Conservation (phyloP, 306 rosid genomes). For the Mimosa pudica region DNA sequence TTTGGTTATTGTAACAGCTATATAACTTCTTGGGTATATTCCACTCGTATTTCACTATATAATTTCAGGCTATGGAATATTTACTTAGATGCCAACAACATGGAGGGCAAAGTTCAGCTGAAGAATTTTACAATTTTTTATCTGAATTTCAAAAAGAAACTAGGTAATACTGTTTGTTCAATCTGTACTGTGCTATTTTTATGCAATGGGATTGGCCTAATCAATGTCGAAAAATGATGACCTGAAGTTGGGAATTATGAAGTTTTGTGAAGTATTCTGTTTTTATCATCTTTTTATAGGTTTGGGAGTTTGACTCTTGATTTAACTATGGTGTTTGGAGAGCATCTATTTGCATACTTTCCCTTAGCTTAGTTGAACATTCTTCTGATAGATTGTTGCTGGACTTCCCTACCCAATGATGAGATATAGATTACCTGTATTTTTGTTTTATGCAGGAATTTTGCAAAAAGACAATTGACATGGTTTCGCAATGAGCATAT, state of each 20-base stretch:
- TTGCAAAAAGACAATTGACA: constrained; percentile 86
- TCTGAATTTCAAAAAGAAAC: constrained; percentile 85
- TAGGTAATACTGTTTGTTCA: constrained; percentile 43
- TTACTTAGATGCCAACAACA: constrained; percentile 64
- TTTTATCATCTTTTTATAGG: background rate
- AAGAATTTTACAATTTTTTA: constrained; percentile 66
- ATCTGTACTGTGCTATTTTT: background rate
- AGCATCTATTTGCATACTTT: background rate
- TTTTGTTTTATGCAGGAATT: constrained; percentile 61
- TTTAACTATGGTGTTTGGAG: constrained; percentile 6
- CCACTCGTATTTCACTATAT: constrained; percentile 30
- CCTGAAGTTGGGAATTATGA: background rate
- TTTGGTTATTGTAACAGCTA: constrained; percentile 31
- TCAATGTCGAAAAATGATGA: background rate
- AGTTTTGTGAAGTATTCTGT: background rate
- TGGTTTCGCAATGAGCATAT: constrained; percentile 87
- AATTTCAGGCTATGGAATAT: constrained; percentile 88
- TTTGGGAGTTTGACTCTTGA: background rate
- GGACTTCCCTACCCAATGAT: constrained; percentile 10
- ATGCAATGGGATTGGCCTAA: background rate
- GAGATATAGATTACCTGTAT: background rate
- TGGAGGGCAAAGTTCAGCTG: constrained; percentile 62
- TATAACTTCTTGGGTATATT: constrained; percentile 12
- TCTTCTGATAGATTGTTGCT: constrained; percentile 1
- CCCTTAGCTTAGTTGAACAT: background rate